phyloP scores from a whole-genome alignment of 2,329 filamentous ascomycete species.

The Fusarium sacchari region DNA sequence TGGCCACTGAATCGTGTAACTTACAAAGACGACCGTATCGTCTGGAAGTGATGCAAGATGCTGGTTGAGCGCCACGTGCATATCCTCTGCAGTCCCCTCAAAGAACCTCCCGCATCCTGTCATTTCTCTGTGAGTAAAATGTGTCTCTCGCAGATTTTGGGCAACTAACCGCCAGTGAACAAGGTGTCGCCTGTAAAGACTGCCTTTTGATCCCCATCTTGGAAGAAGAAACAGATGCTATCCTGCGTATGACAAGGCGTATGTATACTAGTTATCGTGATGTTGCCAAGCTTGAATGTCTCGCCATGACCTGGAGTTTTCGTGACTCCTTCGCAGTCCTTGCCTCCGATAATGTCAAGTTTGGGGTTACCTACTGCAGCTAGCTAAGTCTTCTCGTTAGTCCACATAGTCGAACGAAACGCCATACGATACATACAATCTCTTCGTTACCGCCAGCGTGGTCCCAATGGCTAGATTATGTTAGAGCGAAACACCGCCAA shows the following conservation, averaged over 20 bases:
- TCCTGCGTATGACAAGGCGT: background rate
- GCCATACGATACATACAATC: background rate
- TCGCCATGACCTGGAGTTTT: background rate
- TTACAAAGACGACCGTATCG: background rate
- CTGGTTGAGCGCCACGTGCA: background rate
- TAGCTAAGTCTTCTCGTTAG: background rate
- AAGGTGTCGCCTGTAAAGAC: background rate
- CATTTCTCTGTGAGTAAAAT: accelerated
- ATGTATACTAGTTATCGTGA: background rate
- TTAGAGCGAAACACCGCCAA: background rate
- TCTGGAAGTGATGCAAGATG: background rate
- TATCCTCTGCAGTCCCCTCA: background rate
- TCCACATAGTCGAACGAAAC: background rate
- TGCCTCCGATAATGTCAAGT: background rate
- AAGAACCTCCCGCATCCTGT: background rate
- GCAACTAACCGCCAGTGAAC: background rate
- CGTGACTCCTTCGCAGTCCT: background rate
- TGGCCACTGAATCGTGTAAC: accelerated
- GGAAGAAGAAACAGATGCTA: background rate
- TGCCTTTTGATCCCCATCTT: background rate
- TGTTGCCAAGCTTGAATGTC: background rate
- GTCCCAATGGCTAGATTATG: background rate
- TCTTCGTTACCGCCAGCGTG: background rate
- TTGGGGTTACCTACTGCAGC: background rate
- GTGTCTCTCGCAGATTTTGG: accelerated